These are phyloP conservation scores for Rhipidocladum racemiflorum DNA, from an alignment of 176 grass and related monocot species.

Conservation along the genomic window DNA sequence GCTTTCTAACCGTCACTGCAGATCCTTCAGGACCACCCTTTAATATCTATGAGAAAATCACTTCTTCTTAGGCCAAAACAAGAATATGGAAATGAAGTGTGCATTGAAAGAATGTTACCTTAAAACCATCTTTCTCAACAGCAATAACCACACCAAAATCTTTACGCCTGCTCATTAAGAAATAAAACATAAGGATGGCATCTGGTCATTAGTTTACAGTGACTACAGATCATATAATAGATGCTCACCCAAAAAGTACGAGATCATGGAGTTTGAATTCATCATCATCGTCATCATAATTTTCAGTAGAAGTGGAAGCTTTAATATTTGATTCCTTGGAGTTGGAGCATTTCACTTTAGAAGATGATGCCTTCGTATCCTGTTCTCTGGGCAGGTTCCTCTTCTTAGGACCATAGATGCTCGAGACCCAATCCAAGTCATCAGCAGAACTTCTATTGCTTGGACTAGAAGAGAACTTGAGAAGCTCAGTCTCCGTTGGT, in stretches of 20 bases:
- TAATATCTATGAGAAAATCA: slow-evolving; percentile 55
- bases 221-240: background rate
- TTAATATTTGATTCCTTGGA: slow-evolving; percentile 59
- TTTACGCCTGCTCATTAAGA: slow-evolving; percentile 60
- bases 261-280: slow-evolving; percentile 82
- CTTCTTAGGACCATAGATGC: slow-evolving; percentile 65
- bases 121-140: slow-evolving; percentile 83
- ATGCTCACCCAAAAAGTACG: slow-evolving; percentile 82
- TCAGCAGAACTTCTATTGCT: slow-evolving; percentile 50
- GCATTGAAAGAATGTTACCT: slow-evolving; percentile 41
- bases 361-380: slow-evolving; percentile 33
- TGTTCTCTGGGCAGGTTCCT: slow-evolving; percentile 29
- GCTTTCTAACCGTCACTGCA: slow-evolving; percentile 52
- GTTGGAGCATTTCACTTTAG: slow-evolving; percentile 39
- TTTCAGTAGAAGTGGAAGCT: slow-evolving; percentile 47
- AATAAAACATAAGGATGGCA: slow-evolving; percentile 28
- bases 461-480: slow-evolving; percentile 73
- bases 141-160: slow-evolving; percentile 85
- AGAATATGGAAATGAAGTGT: background rate
- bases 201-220: background rate
- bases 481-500: slow-evolving; percentile 67
- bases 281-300: slow-evolving; percentile 43
- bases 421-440: slow-evolving; percentile 79
- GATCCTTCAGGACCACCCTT: slow-evolving; percentile 74
- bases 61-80: slow-evolving; percentile 26